These are phyloP conservation scores for Verbascum thapsus DNA, from an alignment of 257 asterid species.

Conservation along the genomic window DNA sequence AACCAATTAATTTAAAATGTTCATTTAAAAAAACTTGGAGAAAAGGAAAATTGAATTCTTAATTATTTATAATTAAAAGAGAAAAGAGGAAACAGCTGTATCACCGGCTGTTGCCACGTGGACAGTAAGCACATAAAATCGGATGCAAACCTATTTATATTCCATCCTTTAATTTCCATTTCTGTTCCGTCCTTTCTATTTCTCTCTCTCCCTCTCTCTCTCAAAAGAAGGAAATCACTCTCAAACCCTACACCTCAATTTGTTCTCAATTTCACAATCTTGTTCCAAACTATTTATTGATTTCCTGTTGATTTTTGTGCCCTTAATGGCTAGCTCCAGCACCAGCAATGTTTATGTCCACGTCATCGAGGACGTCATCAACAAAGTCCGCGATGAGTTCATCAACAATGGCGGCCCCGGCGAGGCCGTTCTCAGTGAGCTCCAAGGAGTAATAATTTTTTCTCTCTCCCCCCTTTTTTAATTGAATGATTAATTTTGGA, in stretches of 20 bases:
- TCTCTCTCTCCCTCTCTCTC: conserved; percentile 29
- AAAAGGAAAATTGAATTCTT: too few species aligned
- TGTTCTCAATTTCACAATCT: neutral
- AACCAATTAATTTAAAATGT: too few species aligned
- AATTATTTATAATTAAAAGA: too few species aligned
- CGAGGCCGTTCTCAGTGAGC: conserved; percentile 77
- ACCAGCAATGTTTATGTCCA: conserved; percentile 80
- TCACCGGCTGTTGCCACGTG: too few species aligned
- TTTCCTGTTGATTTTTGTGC: conserved; percentile 7
- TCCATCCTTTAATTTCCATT: too few species aligned
- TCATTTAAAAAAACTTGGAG: too few species aligned
- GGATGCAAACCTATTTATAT: conserved; percentile 77
- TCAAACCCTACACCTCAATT: conserved; percentile 26
- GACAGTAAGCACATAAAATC: conserved; percentile 26
- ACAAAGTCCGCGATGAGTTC: conserved; percentile 85
- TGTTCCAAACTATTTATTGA: neutral
- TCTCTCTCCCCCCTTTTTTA: conserved; percentile 4
- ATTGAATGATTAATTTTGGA: neutral
- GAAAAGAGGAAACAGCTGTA: too few species aligned
- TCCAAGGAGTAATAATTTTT: conserved; percentile 78
- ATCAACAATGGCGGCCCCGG: conserved; percentile 83
- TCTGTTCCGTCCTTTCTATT: conserved; percentile 40
- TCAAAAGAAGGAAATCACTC: conserved; percentile 10
- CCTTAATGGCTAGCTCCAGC: conserved; percentile 69
- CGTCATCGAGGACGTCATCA: conserved; percentile 92